Conservation (phyloP, 345 rosid genomes). For the Rhodomyrtus tomentosa region DNA sequence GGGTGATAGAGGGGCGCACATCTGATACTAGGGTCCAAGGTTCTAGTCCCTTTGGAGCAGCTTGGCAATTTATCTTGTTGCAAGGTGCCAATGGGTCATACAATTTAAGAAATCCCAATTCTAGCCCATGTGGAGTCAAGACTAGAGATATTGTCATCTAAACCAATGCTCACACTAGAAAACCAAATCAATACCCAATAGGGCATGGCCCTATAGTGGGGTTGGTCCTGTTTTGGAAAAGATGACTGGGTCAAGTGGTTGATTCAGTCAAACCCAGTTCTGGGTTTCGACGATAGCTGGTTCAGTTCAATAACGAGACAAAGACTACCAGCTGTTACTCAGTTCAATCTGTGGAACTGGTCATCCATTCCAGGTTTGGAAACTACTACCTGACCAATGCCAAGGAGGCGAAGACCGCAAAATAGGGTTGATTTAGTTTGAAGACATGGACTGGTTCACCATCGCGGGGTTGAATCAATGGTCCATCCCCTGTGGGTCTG, state of each 20-base stretch:
- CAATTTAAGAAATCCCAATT: background rate
- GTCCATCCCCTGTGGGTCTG: background rate
- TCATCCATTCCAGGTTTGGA: background rate
- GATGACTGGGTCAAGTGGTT: background rate
- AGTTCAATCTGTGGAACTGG: background rate
- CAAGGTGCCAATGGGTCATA: background rate
- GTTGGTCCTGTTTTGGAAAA: background rate
- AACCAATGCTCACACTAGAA: background rate
- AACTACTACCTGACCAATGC: background rate
- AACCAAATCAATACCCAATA: background rate
- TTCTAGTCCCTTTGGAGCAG: background rate
- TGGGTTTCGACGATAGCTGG: background rate
- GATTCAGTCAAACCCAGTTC: background rate
- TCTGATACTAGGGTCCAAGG: background rate
- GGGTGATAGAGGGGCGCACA: background rate
- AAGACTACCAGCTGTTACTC: background rate
- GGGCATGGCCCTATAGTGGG: background rate
- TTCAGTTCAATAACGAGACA: background rate
- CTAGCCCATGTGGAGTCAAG: background rate
- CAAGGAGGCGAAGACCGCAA: background rate
- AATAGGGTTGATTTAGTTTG: background rate
- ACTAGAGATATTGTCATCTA: background rate
- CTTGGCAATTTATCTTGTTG: background rate
- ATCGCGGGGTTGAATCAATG: background rate
- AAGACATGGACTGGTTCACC: background rate